A percentile compares a stretch with the other conserved stretches of the same genome.
Evolutionary conservation across 768 basidiomycete genomes (phyloP).

Genomic region (Leucosporidium scottii): DNA sequence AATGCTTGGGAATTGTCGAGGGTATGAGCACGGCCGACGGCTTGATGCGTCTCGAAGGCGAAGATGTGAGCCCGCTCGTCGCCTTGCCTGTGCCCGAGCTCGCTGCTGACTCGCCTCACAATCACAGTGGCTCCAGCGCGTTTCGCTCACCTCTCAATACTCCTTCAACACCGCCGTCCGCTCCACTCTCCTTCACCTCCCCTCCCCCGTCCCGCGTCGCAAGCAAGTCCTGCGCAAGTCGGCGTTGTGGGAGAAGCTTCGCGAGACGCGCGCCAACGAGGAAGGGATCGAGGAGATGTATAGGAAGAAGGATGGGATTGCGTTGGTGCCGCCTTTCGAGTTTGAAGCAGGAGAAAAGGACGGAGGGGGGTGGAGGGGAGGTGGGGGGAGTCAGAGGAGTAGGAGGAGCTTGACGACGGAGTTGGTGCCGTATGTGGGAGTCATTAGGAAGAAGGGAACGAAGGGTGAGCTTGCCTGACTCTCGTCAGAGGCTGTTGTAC

Average conservation of each 20-base stretch:
- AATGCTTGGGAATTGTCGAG: slow-evolving; percentile 63
- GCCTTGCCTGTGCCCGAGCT: slow-evolving; percentile 27
- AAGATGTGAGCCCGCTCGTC: slow-evolving; percentile 28
- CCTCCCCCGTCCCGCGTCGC: slow-evolving; percentile 69
- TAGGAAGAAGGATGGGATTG: not conserved
- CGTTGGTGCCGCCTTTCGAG: not conserved
- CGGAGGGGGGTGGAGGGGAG: not conserved
- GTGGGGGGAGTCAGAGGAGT: slow-evolving; percentile 5
- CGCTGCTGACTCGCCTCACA: not conserved
- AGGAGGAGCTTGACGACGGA: slow-evolving; percentile 12
- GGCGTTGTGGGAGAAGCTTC: slow-evolving; percentile 61
- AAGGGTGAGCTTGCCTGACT: not conserved
- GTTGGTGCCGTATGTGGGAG: slow-evolving; percentile 16
- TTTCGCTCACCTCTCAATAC: slow-evolving; percentile 54
- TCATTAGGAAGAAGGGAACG: slow-evolving; percentile 10
- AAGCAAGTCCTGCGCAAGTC: slow-evolving; percentile 83
- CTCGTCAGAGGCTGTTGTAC: too few species aligned
- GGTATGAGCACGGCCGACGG: slow-evolving; percentile 71
- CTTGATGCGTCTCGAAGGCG: slow-evolving; percentile 40
- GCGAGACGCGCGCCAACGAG: slow-evolving; percentile 20
- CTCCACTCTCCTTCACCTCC: slow-evolving; percentile 79
- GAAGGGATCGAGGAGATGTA: slow-evolving; percentile 17
- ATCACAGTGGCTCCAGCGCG: slow-evolving; percentile 28
- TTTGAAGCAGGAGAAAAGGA: not conserved
- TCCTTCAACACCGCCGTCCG: slow-evolving; percentile 75